phyloP scores from a whole-genome alignment of 768 basidiomycete species.

The Psilocybe cubensis region DNA sequence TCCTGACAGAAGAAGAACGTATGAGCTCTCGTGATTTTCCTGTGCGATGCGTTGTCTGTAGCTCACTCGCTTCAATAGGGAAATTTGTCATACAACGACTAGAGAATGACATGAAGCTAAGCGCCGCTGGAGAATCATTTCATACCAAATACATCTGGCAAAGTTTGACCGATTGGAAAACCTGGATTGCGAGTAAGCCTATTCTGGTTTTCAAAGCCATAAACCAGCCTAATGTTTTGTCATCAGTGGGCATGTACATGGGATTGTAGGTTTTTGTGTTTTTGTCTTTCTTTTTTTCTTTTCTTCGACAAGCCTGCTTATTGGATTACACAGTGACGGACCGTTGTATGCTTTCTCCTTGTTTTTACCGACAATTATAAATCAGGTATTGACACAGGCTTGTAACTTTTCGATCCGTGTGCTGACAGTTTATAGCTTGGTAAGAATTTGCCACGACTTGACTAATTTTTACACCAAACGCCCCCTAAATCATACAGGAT shows the following conservation, averaged over 20 bases:
- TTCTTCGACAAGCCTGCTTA: no score
- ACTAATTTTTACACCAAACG: neutral
- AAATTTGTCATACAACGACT: constrained; percentile 68
- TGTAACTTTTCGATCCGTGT: neutral
- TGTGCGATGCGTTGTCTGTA: neutral
- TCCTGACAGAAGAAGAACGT: constrained; percentile 68
- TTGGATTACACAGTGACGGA: constrained; percentile 46
- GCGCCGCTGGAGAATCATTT: constrained; percentile 64
- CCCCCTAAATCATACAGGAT: constrained; percentile 40
- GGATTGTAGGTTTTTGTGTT: constrained; percentile 52
- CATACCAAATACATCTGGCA: constrained; percentile 58
- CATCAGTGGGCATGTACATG: constrained; percentile 69
- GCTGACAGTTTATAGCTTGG: constrained; percentile 33
- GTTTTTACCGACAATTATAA: constrained; percentile 59
- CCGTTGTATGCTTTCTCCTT: constrained; percentile 56
- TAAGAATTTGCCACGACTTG: constrained; percentile 10
- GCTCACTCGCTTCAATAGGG: constrained; percentile 34
- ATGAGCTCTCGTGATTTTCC: constrained; percentile 18
- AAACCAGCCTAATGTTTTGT: neutral
- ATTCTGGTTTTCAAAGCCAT: neutral
- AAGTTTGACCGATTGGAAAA: constrained; percentile 73
- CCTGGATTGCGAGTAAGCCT: constrained; percentile 65
- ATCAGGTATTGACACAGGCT: constrained; percentile 43
- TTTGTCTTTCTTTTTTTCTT: no score
- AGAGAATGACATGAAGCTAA: constrained; percentile 65